Evolutionary conservation across 768 basidiomycete species (phyloP), one percentile per base, ranked within the genome.

Genomic region (Sarcomyxa edulis): DNA sequence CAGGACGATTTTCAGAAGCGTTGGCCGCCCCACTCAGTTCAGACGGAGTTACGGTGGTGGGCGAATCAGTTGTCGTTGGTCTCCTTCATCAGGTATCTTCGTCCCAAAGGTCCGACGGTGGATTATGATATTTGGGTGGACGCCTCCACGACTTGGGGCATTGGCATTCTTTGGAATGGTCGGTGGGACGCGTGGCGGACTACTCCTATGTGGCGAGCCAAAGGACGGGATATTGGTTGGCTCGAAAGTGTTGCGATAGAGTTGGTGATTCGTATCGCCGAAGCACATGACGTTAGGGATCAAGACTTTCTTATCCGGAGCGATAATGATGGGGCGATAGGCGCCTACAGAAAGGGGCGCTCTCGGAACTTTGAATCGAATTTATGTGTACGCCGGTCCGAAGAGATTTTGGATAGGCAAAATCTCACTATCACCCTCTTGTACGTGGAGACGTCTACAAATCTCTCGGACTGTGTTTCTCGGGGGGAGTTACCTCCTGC

Each of bases 141-240:
- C 39, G 50, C 53, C 11, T 51, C 52, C 3, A 57, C 61, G 5
- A 53, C 46, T 9, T 59, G 59, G 58, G 68, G 68, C 8, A 59
- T 71, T 21, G 66, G 69, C 1, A 22, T 69, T 4, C 21, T 60
- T 6, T 30, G 58, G 7, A 45, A 45, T 1, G 35, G 33, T 1
- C 15, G 24, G 1, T 71, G 64, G 64, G 55, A 46, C 7, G 54
- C 58, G 0, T 66, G 52, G 48, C 29, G 28, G 2, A n/a, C 48
- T 1, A 8, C 10, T 2, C 30, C 32, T 2, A 28, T 41, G 4
- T 56, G 55, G 51, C 31, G 39, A 9, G 18, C n/a, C 1, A 33
- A 32, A 1, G 40, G 39, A 4, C 24, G 47, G 3, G 48, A 57
- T 20, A 57, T 57, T 26, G 44, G 53, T 19, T 54, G 53, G 52